Base-by-base conservation (phyloP, 192 early-diverging fungal genomes). In the Funneliformis geosporum region DNA sequence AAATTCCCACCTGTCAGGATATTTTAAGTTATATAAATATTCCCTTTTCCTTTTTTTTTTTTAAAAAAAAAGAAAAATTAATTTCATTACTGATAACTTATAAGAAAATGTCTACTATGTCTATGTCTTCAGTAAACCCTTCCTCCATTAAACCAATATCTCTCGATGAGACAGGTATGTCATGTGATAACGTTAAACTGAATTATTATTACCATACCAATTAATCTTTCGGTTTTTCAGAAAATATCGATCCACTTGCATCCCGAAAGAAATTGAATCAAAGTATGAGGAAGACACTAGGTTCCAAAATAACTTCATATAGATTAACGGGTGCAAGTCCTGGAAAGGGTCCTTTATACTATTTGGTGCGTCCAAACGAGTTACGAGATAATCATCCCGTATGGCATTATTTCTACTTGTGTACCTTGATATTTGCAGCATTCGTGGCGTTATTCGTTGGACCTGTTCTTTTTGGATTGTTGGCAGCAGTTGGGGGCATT, bases 381-480 rank as follows among this genome's bases (percentile, higher is more conserved):
- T 46, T 78, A 33, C 77, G 77, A 55, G 46, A 68, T 2, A 46
- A 68, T 33, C 77, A 78, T 59, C 62, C 43, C 59, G 66, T 78
- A 14, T 78, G 64, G 77, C 77, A 78, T 69, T 78, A 78, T 38
- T 47, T 50, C 38, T 78, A 78, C 38, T 40, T 78, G 4, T 66
- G 60, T 25, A 42, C 59, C 1, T 69, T 78, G 23, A 55, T 78
- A 46, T 50, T 67, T 28, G 66, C 46, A 1, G 77, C 77, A 39
- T 78, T 78, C 16, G 18, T 67, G 9, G 27, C 77, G n/a, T 39
- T 78, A 40, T 78, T 78, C 38, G 69, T 78, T 59, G 66, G 64
- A 23, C 77, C 77, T 27, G 77, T 78, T 18, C n/a, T 78, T 2
- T 78, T 78, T 50, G 77, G 65, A 16, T 69, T 78, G 77, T 38